Percentiles rank a stretch among this genome's conserved stretches.
phyloP scores from a whole-genome alignment of 2,329 filamentous ascomycete species.

The Gremmenia infestans region DNA sequence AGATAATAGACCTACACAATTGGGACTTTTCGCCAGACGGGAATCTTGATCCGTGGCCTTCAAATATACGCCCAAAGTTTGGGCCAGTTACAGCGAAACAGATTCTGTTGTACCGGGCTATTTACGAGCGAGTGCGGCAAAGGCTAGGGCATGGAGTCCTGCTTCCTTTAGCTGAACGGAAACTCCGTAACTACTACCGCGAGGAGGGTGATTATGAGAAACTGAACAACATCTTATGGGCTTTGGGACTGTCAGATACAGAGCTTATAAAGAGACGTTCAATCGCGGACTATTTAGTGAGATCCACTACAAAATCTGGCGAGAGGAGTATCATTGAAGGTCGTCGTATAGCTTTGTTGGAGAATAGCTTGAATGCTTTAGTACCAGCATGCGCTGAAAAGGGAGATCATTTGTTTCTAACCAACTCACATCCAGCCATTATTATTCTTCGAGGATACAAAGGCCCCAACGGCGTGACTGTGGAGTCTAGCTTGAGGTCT shows the following conservation, averaged over 20 bases:
- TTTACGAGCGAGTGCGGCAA: neutral
- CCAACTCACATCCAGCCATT: neutral
- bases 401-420: neutral
- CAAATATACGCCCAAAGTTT: neutral
- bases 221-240: neutral
- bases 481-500: neutral
- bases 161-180: neutral
- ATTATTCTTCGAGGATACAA: neutral
- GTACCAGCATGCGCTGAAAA: neutral
- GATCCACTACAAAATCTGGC: neutral
- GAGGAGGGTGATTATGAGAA: neutral
- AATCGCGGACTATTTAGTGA: neutral
- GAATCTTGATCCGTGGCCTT: neutral
- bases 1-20: no score
- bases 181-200: neutral
- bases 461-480: neutral
- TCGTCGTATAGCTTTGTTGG: neutral
- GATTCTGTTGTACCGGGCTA: neutral
- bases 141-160: neutral
- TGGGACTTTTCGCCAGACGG: neutral
- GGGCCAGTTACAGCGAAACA: neutral
- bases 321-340: neutral
- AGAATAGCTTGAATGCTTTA: neutral
- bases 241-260: neutral
- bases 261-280: neutral